phyloP scores from a whole-genome alignment of 2,329 filamentous ascomycete genomes.

The Neofusicoccum sp. region DNA sequence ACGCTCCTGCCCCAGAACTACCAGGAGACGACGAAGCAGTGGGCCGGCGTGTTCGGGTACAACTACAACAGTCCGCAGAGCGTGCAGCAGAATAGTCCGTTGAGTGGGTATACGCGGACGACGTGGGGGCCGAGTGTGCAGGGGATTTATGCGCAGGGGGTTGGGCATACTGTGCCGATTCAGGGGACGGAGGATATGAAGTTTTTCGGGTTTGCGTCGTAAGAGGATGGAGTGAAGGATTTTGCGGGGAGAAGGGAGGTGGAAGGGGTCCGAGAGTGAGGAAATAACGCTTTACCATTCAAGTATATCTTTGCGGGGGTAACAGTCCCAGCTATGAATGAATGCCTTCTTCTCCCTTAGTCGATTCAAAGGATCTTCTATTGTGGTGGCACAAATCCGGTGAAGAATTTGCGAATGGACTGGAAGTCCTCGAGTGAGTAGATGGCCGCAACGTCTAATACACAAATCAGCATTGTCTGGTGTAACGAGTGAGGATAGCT shows the following conservation, averaged over 20 bases:
- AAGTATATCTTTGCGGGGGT: too few relatives aligned
- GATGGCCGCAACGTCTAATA: background rate
- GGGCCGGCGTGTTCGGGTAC: slow-evolving; percentile 37
- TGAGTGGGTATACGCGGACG: slow-evolving; percentile 26
- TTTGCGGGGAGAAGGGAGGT: too few relatives aligned
- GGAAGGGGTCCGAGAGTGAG: too few relatives aligned
- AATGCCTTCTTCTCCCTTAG: too few relatives aligned
- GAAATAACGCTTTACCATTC: too few relatives aligned
- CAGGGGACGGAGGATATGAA: slow-evolving; percentile 24
- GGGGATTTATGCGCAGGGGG: slow-evolving; percentile 26
- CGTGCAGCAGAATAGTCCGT: slow-evolving; percentile 26
- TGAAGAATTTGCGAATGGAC: background rate
- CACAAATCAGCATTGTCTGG: background rate
- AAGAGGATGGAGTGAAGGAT: too few relatives aligned
- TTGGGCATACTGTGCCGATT: slow-evolving; percentile 27
- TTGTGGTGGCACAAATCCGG: background rate
- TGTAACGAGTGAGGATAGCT: background rate
- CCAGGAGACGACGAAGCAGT: slow-evolving; percentile 51
- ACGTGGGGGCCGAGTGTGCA: slow-evolving; percentile 27
- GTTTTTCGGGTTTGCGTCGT: slow-evolving; percentile 28
- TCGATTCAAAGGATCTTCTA: too few relatives aligned
- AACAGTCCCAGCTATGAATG: too few relatives aligned
- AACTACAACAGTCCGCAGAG: slow-evolving; percentile 35
- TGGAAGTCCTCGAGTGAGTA: background rate
- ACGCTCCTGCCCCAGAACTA: slow-evolving; percentile 59